Percentiles rank a stretch among this genome's conserved stretches.
phyloP scores from a whole-genome alignment of 768 basidiomycete genomes.

The Tricholoma bakamatsutake region DNA sequence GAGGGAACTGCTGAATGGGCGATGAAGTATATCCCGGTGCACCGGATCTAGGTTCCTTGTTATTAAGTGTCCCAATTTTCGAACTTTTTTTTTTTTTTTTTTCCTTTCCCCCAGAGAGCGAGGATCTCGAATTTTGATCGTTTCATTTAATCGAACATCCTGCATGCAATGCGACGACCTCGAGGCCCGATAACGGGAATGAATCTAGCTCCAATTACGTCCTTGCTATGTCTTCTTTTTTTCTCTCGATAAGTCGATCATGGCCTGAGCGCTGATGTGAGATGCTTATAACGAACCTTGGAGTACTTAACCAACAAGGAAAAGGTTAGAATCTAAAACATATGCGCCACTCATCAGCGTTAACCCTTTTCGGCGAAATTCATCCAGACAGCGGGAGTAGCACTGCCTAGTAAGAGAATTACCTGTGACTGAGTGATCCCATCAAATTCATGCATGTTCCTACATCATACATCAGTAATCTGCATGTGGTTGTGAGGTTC shows the following conservation, averaged over 20 bases:
- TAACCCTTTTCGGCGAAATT: background rate
- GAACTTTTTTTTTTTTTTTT: background rate
- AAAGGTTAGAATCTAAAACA: background rate
- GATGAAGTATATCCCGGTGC: conserved; percentile 44
- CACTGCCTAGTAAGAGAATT: background rate
- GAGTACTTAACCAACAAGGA: background rate
- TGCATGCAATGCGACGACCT: conserved; percentile 1
- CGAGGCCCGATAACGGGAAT: conserved; percentile 18
- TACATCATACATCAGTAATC: too few species aligned
- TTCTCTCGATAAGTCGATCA: background rate
- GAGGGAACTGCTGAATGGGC: conserved; percentile 65
- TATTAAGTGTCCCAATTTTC: background rate
- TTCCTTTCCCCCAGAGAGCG: background rate
- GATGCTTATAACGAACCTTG: background rate
- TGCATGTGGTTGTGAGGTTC: too few species aligned
- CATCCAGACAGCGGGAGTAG: background rate
- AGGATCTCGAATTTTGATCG: background rate
- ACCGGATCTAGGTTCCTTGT: background rate
- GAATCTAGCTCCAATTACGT: conserved; percentile 14
- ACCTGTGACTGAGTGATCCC: background rate
- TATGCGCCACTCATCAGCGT: background rate
- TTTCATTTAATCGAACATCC: conserved; percentile 1
- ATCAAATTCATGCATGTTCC: background rate
- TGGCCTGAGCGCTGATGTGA: background rate
- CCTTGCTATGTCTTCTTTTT: background rate